These are phyloP conservation scores for Serendipita sp. DNA, from an alignment of 768 basidiomycete genomes.

Conservation along the genomic window DNA sequence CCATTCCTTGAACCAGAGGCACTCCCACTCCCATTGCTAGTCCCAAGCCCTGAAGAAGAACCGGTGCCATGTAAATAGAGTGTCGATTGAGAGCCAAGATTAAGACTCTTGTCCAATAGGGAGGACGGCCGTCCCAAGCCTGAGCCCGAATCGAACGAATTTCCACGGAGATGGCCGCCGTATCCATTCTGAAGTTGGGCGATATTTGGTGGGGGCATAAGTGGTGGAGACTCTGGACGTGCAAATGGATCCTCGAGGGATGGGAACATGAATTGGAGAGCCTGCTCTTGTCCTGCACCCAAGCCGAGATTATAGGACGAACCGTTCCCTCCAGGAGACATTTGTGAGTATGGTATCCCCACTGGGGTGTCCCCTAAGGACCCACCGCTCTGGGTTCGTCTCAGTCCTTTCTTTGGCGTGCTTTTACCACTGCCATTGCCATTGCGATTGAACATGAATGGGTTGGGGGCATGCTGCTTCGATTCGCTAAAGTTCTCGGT, in stretches of 20 bases:
- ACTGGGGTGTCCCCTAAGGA: conserved; percentile 39
- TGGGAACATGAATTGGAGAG: not conserved
- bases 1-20: not conserved
- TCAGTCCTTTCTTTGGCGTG: conserved; percentile 20
- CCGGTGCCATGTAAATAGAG: conserved; percentile 1
- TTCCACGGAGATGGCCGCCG: not conserved
- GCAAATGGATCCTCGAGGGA: conserved; percentile 4
- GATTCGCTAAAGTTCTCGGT: not conserved
- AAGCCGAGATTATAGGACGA: not conserved
- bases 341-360: conserved; percentile 6
- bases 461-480: not conserved
- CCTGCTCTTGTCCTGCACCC: not conserved
- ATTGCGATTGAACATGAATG: conserved; percentile 5
- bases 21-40: not conserved
- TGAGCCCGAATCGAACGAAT: not conserved
- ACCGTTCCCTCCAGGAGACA: conserved; percentile 7
- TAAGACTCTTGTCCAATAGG: not conserved
- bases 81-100: not conserved
- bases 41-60: not conserved
- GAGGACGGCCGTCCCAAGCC: not conserved
- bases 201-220: not conserved
- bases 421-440: not conserved
- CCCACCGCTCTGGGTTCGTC: conserved; percentile 59
- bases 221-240: not conserved
- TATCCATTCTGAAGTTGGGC: not conserved